phyloP scores from a whole-genome alignment of 805 yeast genomes.

The Wickerhamomyces silvicola region DNA sequence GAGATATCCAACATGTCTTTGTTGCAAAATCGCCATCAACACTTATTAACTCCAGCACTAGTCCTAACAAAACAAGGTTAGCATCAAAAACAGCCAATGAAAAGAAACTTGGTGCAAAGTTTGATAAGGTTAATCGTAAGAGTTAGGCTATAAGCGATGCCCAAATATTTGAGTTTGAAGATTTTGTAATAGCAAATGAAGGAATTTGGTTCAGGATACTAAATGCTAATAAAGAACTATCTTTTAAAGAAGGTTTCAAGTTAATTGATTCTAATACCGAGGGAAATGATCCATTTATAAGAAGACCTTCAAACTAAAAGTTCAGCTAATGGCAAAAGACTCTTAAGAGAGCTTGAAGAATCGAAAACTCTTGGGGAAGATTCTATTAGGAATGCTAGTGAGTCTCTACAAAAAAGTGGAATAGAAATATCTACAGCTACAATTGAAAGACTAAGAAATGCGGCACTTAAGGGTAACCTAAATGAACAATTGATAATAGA shows the following conservation, averaged over 20 bases:
- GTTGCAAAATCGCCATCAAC: constrained; percentile 14
- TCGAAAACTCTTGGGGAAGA: constrained; percentile 5
- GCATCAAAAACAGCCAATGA: constrained; percentile 25
- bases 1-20: constrained; percentile 27
- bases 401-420: constrained; percentile 13
- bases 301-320: constrained; percentile 15
- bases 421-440: constrained; percentile 16
- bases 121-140: constrained; percentile 19
- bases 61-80: constrained; percentile 9
- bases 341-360: constrained; percentile 10
- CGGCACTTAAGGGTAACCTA: constrained; percentile 23
- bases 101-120: constrained; percentile 18
- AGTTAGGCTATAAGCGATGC: constrained; percentile 28
- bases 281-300: constrained; percentile 8
- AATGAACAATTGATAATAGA: constrained; percentile 32
- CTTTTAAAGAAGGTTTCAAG: constrained; percentile 2
- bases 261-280: constrained; percentile 2
- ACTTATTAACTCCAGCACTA: constrained; percentile 1
- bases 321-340: constrained; percentile 9
- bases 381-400: constrained; percentile 20
- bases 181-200: constrained; percentile 5
- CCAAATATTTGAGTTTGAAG: constrained; percentile 21
- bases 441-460: constrained; percentile 10
- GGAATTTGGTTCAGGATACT: constrained; percentile 20
- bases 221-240: constrained; percentile 9